Base-by-base conservation (phyloP, 768 basidiomycete species). In the Rubroboletus pulcherrimus region DNA sequence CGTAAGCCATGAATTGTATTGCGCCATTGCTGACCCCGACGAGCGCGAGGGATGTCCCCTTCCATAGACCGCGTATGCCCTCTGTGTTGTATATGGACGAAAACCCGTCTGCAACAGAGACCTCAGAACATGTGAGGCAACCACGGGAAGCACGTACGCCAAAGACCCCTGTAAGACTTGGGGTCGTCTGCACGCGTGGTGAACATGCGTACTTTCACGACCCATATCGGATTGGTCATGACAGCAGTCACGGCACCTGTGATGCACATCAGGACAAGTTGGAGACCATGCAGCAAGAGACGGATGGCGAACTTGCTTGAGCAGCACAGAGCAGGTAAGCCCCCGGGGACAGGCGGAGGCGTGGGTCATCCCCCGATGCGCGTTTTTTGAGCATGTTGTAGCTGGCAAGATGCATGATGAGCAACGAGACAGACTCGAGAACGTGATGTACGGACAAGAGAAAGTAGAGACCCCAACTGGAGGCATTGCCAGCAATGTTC, bases 381-480 rank as follows among this genome's bases (percentile, higher is more conserved):
- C 84, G 82, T 58, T 85, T 86, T 75, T 98, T 98, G 56, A 98
- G 80, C 81, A 89, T 90, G 63, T 96, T 92, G 67, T 98, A 98
- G 69, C 96, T 98, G 39, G 15, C 12, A 41, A 57, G 35, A 49
- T 4, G 39, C 4, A 9, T 0, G 39, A 24, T 63, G 41, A 68
- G 55, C 21, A 6, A 41, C 7, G 38, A 17, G 38, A 55, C 55
- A 17, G 21, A 34, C 48, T 54, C 38, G 40, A 17, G 17, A 26
- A 35, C 24, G n/a, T 39, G 19, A 30, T 42, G 12, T 37, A 61
- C 65, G 73, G 69, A 98, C 97, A 97, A 96, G 59, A 96, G 81
- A 74, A 99, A 99, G 73, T 99, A 99, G 26, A 98, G 73, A 0
- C 97, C 97, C 97, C 97, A 99, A 64, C 93, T 95, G 8, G 88